Evolutionary conservation across 2,329 filamentous ascomycete species (phyloP).

Genomic region (Pestalotiopsis fici): DNA sequence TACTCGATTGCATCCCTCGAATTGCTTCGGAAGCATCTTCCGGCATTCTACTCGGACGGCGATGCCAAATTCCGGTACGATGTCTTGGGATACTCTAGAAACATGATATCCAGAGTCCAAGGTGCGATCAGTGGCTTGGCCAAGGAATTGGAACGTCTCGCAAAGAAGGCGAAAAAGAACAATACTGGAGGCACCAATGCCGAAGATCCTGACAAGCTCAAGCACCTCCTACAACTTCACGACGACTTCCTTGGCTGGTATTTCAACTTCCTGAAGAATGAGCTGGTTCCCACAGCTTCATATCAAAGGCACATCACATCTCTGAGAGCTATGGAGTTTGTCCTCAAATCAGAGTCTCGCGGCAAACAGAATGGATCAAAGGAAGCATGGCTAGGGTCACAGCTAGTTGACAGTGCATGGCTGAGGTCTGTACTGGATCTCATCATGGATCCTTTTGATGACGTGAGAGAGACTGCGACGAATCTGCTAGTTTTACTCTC

Average conservation of each 20-base stretch:
- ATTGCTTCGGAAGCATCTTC: constrained; percentile 66
- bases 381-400: constrained; percentile 35
- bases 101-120: constrained; percentile 75
- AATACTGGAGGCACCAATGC: background rate
- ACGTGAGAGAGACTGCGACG: constrained; percentile 68
- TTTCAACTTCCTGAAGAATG: constrained; percentile 67
- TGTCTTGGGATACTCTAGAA: constrained; percentile 71
- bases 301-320: constrained; percentile 89
- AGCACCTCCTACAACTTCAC: constrained; percentile 48
- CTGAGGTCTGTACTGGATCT: constrained; percentile 73
- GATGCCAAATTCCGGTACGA: constrained; percentile 87
- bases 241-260: constrained; percentile 75
- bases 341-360: constrained; percentile 56
- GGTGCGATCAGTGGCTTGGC: constrained; percentile 62
- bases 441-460: constrained; percentile 87
- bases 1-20: constrained; percentile 64
- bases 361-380: constrained; percentile 59
- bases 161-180: constrained; percentile 31
- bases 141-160: constrained; percentile 29
- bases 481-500: constrained; percentile 53
- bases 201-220: constrained; percentile 21
- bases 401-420: constrained; percentile 49
- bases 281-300: constrained; percentile 78
- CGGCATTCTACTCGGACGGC: constrained; percentile 76
- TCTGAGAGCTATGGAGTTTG: constrained; percentile 67